phyloP scores from a whole-genome alignment of 352 stramenopile genomes.

The Phytophthora sojae region DNA sequence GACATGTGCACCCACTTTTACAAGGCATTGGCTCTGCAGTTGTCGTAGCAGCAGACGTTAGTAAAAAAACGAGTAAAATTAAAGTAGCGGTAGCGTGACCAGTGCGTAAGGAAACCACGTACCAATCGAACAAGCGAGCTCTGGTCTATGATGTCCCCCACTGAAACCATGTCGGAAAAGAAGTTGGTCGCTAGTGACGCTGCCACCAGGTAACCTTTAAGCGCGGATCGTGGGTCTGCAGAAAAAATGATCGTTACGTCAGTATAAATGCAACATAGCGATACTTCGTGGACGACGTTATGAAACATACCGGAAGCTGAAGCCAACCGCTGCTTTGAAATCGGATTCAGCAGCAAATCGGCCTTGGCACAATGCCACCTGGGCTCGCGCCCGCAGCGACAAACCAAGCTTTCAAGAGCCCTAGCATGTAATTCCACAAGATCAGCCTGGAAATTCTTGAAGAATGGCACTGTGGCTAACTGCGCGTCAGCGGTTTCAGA shows the following conservation, averaged over 20 bases:
- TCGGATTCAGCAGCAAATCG: slow-evolving; percentile 74
- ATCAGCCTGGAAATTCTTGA: slow-evolving; percentile 67
- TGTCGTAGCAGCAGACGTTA: background rate
- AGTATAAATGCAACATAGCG: background rate
- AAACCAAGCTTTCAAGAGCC: slow-evolving; percentile 60
- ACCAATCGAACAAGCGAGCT: slow-evolving; percentile 85
- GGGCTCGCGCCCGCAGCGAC: slow-evolving; percentile 74
- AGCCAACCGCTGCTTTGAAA: slow-evolving; percentile 73
- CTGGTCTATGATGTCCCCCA: slow-evolving; percentile 86
- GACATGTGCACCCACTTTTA: slow-evolving; percentile 83
- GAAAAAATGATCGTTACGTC: slow-evolving; percentile 7
- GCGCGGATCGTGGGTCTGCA: slow-evolving; percentile 69
- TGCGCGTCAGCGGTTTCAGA: slow-evolving; percentile 25
- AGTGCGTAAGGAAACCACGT: slow-evolving; percentile 28
- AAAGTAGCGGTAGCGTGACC: background rate
- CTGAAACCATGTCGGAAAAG: slow-evolving; percentile 73
- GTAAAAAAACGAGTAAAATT: background rate
- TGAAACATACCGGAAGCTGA: slow-evolving; percentile 57
- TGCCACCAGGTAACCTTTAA: slow-evolving; percentile 79
- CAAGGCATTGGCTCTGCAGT: slow-evolving; percentile 78
- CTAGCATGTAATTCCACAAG: slow-evolving; percentile 62
- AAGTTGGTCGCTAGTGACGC: slow-evolving; percentile 86
- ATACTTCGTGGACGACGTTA: background rate
- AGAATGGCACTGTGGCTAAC: slow-evolving; percentile 54
- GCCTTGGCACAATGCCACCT: slow-evolving; percentile 81